Evolutionary conservation across 768 basidiomycete species (phyloP).

Genomic region (Mycena indigotica): DNA sequence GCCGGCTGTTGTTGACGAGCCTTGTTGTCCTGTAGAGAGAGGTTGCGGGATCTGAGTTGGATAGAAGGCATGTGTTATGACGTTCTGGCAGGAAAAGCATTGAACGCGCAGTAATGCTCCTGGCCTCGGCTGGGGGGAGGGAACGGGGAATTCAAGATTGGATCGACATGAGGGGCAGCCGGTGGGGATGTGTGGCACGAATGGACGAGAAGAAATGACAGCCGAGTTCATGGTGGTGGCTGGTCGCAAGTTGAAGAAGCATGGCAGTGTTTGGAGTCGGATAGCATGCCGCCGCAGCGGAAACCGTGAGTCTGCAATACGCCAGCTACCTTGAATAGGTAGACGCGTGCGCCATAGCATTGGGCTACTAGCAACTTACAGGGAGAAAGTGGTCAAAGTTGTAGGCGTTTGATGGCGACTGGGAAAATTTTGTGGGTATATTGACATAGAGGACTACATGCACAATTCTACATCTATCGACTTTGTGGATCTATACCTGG

Average conservation of each 20-base stretch:
- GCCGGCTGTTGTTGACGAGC: slow-evolving; percentile 22
- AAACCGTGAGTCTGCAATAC: not conserved
- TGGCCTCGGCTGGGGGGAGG: slow-evolving; percentile 55
- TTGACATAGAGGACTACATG: not conserved
- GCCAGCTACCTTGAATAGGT: not conserved
- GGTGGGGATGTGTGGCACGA: slow-evolving; percentile 67
- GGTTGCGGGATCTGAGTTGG: slow-evolving; percentile 54
- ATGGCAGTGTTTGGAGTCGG: slow-evolving; percentile 1
- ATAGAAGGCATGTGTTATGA: slow-evolving; percentile 69
- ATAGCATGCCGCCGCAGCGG: not conserved
- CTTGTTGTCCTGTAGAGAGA: slow-evolving; percentile 18
- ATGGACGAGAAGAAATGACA: slow-evolving; percentile 63
- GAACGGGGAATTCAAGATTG: slow-evolving; percentile 70
- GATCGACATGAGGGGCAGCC: slow-evolving; percentile 59
- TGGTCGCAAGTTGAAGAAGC: slow-evolving; percentile 14
- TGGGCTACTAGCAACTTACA: not conserved
- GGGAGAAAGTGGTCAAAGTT: not conserved
- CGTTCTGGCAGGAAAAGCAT: slow-evolving; percentile 67
- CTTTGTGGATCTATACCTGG: not conserved
- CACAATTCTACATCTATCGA: not conserved
- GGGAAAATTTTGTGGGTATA: not conserved
- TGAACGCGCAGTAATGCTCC: slow-evolving; percentile 64
- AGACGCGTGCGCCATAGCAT: not conserved
- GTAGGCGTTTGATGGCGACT: not conserved
- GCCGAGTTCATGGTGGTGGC: slow-evolving; percentile 43